Evolutionary conservation across 164 flowering plant species (phyloP).

Genomic region (Magnolia changhungtana): DNA sequence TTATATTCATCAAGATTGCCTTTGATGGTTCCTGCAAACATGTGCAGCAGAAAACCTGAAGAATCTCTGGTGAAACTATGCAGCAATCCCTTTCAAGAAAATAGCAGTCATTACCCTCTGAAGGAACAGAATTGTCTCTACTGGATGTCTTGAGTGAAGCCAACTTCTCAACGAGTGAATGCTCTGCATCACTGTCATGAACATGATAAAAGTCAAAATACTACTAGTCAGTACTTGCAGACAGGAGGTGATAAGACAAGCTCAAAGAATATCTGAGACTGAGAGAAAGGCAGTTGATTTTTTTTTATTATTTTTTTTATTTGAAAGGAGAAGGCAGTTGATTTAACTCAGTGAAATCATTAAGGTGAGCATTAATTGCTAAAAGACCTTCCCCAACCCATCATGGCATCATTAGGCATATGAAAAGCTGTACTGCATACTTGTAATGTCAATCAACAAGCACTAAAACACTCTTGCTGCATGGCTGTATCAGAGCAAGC

Average conservation of each 20-base stretch:
- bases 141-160: conserved; percentile 44
- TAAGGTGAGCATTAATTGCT: too few relatives aligned
- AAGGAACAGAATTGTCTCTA: conserved; percentile 9
- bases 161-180: conserved; percentile 52
- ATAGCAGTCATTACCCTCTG: conserved; percentile 10
- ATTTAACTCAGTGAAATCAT: too few relatives aligned
- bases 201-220: conserved; percentile 2
- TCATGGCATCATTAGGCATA: too few relatives aligned
- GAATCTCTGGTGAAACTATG: not conserved
- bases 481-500: too few relatives aligned
- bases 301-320: too few relatives aligned
- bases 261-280: too few relatives aligned
- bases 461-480: too few relatives aligned
- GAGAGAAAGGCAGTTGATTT: too few relatives aligned
- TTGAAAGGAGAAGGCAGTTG: too few relatives aligned
- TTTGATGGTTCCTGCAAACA: conserved; percentile 10
- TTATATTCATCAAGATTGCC: conserved; percentile 7
- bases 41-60: not conserved
- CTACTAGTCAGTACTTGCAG: not conserved
- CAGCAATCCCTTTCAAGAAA: not conserved
- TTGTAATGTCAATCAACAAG: too few relatives aligned
- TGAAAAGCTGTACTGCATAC: too few relatives aligned
- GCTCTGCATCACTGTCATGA: conserved; percentile 50
- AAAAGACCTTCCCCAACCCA: too few relatives aligned
- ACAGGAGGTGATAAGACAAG: not conserved